Base-by-base conservation (phyloP, 306 rosid genomes). In the Cucurbita maxima region DNA sequence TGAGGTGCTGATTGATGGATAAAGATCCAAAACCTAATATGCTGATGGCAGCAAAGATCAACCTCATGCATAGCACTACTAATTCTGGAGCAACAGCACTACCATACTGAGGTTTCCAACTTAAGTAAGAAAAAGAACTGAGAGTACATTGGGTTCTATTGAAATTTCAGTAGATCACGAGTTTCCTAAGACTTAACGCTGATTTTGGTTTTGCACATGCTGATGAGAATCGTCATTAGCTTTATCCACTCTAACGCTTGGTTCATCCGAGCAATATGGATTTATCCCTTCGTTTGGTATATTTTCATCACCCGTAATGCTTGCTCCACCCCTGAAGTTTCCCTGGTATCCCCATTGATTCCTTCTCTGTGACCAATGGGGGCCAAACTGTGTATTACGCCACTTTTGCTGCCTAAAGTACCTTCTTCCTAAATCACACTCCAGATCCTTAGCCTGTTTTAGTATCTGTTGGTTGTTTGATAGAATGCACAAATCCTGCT, bases 341-440 rank as follows among this genome's bases (percentile, higher is more conserved):
- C 70, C 82, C 89, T 75, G 59, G 78, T 63, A 72, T 74, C 82
- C 87, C 91, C 82, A 76, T 22, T 77, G 85, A 79, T 76, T 80
- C 82, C 83, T 81, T 74, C 77, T 75, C 57, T 74, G 37, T 45
- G 82, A 79, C 87, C 94, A 84, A 18, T 95, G 87, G 55, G 82
- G 87, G 43, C 83, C 77, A 56, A 55, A 74, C 79, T 89, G 89
- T 58, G 87, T 54, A 80, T 83, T 81, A 80, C 86, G 86, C 96
- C 96, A 83, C 79, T 91, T 95, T 79, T 91, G 96, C 88, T 89
- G 99, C 80, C 86, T 88, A 79, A 85, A 95, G 79, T 86, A 84
- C 81, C 69, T 81, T 59, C 47, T 83, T 67, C 96, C 95, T 87
- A 89, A 73, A 81, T 89, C 96, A 61, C 38, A 54, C 0, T n/a